These are phyloP conservation scores for Lyophyllum decastes DNA, from an alignment of 768 basidiomycete species.

Conservation along the genomic window DNA sequence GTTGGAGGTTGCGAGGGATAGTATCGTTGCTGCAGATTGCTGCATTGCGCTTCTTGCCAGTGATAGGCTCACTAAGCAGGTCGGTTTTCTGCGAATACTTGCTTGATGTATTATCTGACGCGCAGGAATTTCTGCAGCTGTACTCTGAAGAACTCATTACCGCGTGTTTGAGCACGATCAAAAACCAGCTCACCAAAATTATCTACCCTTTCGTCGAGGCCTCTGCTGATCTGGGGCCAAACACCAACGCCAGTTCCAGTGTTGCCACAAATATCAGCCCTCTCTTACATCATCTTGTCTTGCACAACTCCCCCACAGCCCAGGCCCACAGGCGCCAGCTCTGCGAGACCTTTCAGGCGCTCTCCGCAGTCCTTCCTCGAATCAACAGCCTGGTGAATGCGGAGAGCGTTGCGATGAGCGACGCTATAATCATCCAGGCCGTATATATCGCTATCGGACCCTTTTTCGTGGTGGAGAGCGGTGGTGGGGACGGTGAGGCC, in stretches of 20 bases:
- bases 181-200: conserved; percentile 76
- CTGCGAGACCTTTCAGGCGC: conserved; percentile 71
- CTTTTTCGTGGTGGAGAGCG: conserved; percentile 85
- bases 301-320: conserved; percentile 36
- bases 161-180: conserved; percentile 71
- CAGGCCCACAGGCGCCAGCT: conserved; percentile 47
- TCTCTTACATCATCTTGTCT: conserved; percentile 53
- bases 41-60: conserved; percentile 76
- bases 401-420: conserved; percentile 79
- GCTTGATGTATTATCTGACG: neutral
- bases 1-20: conserved; percentile 68
- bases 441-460: conserved; percentile 95
- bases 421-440: conserved; percentile 87
- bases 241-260: conserved; percentile 23
- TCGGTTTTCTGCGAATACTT: conserved; percentile 22
- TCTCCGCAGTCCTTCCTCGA: conserved; percentile 71
- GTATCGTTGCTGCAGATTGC: conserved; percentile 82
- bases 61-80: conserved; percentile 86
- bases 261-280: conserved; percentile 39
- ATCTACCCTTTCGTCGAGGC: conserved; percentile 89
- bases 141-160: conserved; percentile 95
- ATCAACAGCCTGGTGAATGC: conserved; percentile 75
- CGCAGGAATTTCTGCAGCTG: conserved; percentile 45
- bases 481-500: conserved; percentile 50
- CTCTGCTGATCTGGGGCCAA: conserved; percentile 34